Percentiles rank a stretch among this genome's conserved stretches.
Evolutionary conservation across 2,329 filamentous ascomycete species (phyloP).

Genomic region (Elsinoe arachidis): DNA sequence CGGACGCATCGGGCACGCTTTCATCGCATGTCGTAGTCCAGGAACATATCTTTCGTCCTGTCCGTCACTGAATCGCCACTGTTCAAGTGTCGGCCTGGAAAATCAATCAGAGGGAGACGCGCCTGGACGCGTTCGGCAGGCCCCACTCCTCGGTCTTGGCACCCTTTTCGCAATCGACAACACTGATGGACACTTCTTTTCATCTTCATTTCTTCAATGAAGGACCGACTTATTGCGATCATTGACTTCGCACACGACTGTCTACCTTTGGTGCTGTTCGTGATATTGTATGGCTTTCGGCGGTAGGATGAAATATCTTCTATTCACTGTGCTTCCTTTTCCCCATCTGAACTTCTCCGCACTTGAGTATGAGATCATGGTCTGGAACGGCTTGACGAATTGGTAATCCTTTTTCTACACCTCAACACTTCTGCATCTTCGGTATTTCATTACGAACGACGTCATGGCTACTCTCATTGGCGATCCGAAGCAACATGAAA

Average conservation of each 20-base stretch:
- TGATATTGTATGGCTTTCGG: no score
- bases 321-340: neutral
- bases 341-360: neutral
- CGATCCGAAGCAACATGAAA: conserved; percentile 32
- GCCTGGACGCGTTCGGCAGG: conserved; percentile 6
- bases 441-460: neutral
- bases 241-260: no score
- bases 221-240: neutral
- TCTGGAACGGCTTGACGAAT: neutral
- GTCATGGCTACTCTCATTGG: conserved; percentile 29
- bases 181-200: neutral
- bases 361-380: neutral
- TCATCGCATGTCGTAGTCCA: neutral
- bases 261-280: neutral
- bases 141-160: neutral
- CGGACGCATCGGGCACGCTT: neutral
- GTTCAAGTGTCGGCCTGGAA: neutral
- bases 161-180: neutral
- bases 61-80: neutral
- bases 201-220: neutral
- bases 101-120: conserved; percentile 2
- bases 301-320: no score
- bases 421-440: neutral
- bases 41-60: neutral
- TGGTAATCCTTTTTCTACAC: neutral